A percentile compares a stretch with the other conserved stretches of the same genome.
These are phyloP conservation scores for Trichoderma sp. DNA, from an alignment of 2,329 filamentous ascomycete species.

Conservation along the genomic window DNA sequence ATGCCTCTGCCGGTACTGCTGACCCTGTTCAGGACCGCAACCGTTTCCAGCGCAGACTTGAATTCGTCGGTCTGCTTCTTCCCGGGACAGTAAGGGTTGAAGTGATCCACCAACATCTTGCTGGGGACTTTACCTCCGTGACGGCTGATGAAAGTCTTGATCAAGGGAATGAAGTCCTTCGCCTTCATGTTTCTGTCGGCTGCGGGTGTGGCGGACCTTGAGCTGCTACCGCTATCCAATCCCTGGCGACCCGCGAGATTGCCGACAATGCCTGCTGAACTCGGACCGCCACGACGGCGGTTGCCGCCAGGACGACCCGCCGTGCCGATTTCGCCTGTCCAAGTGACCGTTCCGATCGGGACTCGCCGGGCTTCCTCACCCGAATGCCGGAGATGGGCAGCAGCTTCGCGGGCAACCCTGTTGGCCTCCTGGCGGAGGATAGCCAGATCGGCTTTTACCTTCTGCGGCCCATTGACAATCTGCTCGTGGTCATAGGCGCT, in stretches of 20 bases:
- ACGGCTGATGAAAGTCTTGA: conserved; percentile 74
- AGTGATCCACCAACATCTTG: conserved; percentile 87
- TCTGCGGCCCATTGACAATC: conserved; percentile 77
- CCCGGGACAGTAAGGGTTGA: conserved; percentile 71
- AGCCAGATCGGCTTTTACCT: conserved; percentile 71
- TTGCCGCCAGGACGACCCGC: conserved; percentile 68
- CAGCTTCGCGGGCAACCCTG: conserved; percentile 75
- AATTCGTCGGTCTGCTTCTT: conserved; percentile 76
- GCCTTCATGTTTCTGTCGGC: conserved; percentile 49
- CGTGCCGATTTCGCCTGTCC: conserved; percentile 84
- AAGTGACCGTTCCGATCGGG: conserved; percentile 84
- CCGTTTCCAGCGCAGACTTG: conserved; percentile 73
- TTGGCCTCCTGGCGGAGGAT: conserved; percentile 83
- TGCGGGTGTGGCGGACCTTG: conserved; percentile 51
- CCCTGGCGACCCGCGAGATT: conserved; percentile 62
- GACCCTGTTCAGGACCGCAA: conserved; percentile 70
- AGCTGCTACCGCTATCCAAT: conserved; percentile 48
- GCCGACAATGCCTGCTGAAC: conserved; percentile 58
- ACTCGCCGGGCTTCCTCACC: conserved; percentile 71
- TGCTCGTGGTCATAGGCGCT: conserved; percentile 92
- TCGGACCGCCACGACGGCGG: conserved; percentile 55
- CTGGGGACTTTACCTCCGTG: conserved; percentile 80
- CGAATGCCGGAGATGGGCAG: conserved; percentile 72
- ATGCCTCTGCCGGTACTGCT: conserved; percentile 56
- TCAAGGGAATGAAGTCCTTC: conserved; percentile 69